These are phyloP conservation scores for Fusarium decemcellulare DNA, from an alignment of 2,329 filamentous ascomycete genomes.

Conservation along the genomic window DNA sequence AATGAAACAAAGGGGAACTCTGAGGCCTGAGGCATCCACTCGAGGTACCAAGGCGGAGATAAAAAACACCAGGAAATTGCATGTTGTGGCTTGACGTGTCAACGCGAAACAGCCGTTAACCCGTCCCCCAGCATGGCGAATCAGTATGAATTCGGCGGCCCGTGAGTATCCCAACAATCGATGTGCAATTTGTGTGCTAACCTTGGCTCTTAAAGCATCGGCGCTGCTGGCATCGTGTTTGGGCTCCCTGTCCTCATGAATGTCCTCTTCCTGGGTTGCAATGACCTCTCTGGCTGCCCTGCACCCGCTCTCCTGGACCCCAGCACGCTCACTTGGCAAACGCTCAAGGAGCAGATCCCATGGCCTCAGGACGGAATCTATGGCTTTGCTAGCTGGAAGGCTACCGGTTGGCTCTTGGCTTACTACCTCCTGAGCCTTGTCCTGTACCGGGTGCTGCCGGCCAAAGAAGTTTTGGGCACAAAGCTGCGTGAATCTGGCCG, in stretches of 20 bases:
- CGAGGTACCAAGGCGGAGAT: too few species aligned
- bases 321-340: slow-evolving; percentile 74
- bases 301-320: slow-evolving; percentile 81
- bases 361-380: slow-evolving; percentile 79
- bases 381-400: slow-evolving; percentile 77
- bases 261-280: slow-evolving; percentile 83
- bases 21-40: not conserved
- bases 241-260: slow-evolving; percentile 83
- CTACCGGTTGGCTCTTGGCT: slow-evolving; percentile 75
- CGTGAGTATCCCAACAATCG: slow-evolving; percentile 41
- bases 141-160: slow-evolving; percentile 52
- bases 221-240: slow-evolving; percentile 81
- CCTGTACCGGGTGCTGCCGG: slow-evolving; percentile 81
- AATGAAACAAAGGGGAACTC: not conserved
- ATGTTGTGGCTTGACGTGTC: too few species aligned
- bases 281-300: slow-evolving; percentile 89
- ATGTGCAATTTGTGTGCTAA: not conserved
- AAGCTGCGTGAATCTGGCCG: slow-evolving; percentile 75
- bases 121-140: slow-evolving; percentile 26
- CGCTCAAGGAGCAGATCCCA: slow-evolving; percentile 80
- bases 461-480: slow-evolving; percentile 76
- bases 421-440: slow-evolving; percentile 84
- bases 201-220: slow-evolving; percentile 65
- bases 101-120: not conserved
- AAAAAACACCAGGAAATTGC: too few species aligned